These are phyloP conservation scores for Asterionellopsis glacialis DNA, from an alignment of 108 stramenopile species.

Conservation along the genomic window DNA sequence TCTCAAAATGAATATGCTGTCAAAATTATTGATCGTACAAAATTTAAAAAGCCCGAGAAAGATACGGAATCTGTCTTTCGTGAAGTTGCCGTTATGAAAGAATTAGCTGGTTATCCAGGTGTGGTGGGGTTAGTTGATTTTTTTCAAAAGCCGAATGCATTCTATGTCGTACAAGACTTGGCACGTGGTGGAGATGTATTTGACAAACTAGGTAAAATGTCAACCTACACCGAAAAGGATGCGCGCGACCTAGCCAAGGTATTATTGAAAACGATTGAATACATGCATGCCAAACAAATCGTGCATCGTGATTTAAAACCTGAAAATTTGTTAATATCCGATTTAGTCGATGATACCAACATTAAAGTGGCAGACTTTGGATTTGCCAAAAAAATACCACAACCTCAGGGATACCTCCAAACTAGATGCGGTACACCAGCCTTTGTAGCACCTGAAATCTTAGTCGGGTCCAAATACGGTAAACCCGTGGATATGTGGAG, in stretches of 20 bases:
- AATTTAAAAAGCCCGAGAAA: slow-evolving; percentile 30
- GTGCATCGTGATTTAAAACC: slow-evolving; percentile 93
- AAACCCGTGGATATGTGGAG: slow-evolving; percentile 90
- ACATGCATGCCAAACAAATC: slow-evolving; percentile 68
- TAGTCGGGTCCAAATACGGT: slow-evolving; percentile 72
- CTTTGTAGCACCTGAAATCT: slow-evolving; percentile 94
- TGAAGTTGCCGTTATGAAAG: slow-evolving; percentile 60
- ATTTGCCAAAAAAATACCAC: slow-evolving; percentile 74
- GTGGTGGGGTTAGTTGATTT: slow-evolving; percentile 81
- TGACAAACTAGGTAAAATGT: slow-evolving; percentile 78
- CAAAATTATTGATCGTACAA: slow-evolving; percentile 64
- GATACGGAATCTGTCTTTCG: slow-evolving; percentile 47
- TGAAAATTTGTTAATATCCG: slow-evolving; percentile 85
- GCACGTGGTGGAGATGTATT: slow-evolving; percentile 95
- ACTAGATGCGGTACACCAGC: slow-evolving; percentile 94
- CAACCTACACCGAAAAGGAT: slow-evolving; percentile 84
- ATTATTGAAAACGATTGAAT: slow-evolving; percentile 62
- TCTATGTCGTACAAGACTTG: slow-evolving; percentile 84
- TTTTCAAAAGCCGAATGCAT: slow-evolving; percentile 55
- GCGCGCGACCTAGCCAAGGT: slow-evolving; percentile 64
- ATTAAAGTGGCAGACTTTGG: slow-evolving; percentile 95
- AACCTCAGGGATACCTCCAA: slow-evolving; percentile 41
- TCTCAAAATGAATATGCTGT: slow-evolving; percentile 47
- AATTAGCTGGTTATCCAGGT: slow-evolving; percentile 31
- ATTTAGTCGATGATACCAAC: slow-evolving; percentile 52